phyloP scores from a whole-genome alignment of 352 stramenopile genomes.

The Phytophthora pseudosyringae region DNA sequence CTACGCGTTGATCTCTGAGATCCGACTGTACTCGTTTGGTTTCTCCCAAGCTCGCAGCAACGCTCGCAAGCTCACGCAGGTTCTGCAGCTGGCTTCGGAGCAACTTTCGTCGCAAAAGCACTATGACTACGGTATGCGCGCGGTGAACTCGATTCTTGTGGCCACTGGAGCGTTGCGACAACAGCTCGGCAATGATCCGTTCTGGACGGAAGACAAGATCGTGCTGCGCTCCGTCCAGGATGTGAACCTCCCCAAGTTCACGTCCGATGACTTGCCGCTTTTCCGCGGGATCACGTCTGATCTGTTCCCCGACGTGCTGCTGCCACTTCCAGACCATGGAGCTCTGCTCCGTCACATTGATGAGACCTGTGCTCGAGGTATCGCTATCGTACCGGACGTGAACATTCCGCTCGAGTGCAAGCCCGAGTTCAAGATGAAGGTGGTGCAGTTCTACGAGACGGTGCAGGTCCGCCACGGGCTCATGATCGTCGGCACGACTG shows the following conservation, averaged over 20 bases:
- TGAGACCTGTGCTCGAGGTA: slow-evolving; percentile 70
- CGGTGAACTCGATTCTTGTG: slow-evolving; percentile 95
- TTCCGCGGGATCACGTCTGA: slow-evolving; percentile 95
- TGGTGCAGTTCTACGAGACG: slow-evolving; percentile 97
- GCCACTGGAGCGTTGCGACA: slow-evolving; percentile 92
- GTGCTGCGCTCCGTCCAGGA: slow-evolving; percentile 93
- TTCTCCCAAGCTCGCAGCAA: slow-evolving; percentile 91
- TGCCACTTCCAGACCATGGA: slow-evolving; percentile 89
- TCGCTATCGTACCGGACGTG: slow-evolving; percentile 67
- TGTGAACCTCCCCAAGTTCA: slow-evolving; percentile 96
- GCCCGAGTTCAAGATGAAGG: slow-evolving; percentile 86
- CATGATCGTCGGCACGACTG: slow-evolving; percentile 96
- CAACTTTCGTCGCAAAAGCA: slow-evolving; percentile 95
- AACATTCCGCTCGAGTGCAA: slow-evolving; percentile 77
- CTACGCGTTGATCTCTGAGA: slow-evolving; percentile 95
- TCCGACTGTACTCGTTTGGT: slow-evolving; percentile 93
- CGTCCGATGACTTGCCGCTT: slow-evolving; percentile 92
- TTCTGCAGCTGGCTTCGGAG: slow-evolving; percentile 93
- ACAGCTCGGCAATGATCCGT: slow-evolving; percentile 87
- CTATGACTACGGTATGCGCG: slow-evolving; percentile 97
- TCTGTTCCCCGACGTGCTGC: slow-evolving; percentile 90
- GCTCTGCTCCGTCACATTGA: slow-evolving; percentile 85
- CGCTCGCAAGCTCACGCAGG: slow-evolving; percentile 93
- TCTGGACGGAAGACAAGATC: slow-evolving; percentile 93
- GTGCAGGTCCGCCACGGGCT: slow-evolving; percentile 94